Percentiles rank a stretch among this genome's conserved stretches.
These are phyloP conservation scores for Fusarium algeriense DNA, from an alignment of 2,329 filamentous ascomycete genomes.

Conservation along the genomic window DNA sequence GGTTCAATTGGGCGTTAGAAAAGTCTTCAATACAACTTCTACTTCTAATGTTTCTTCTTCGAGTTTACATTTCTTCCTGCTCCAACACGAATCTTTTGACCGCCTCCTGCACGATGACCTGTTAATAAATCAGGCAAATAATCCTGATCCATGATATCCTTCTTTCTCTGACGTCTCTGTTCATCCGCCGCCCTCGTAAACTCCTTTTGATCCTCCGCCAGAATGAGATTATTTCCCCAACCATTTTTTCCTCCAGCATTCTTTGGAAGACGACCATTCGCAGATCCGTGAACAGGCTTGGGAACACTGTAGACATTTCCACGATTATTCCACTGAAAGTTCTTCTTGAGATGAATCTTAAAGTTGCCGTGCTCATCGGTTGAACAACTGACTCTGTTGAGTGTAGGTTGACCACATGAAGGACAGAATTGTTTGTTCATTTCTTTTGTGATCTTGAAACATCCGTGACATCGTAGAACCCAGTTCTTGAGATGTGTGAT, in stretches of 20 bases:
- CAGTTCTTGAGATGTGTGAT: slow-evolving; percentile 89
- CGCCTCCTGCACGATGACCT: slow-evolving; percentile 75
- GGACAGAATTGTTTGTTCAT: slow-evolving; percentile 94
- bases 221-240: slow-evolving; percentile 86
- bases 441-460: slow-evolving; percentile 86
- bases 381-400: slow-evolving; percentile 87
- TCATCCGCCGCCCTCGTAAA: slow-evolving; percentile 74
- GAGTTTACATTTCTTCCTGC: slow-evolving; percentile 90
- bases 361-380: slow-evolving; percentile 86
- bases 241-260: slow-evolving; percentile 83
- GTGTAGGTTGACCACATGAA: slow-evolving; percentile 86
- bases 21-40: slow-evolving; percentile 30
- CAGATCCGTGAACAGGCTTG: slow-evolving; percentile 84
- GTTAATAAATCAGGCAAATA: slow-evolving; percentile 88
- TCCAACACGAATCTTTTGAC: slow-evolving; percentile 81
- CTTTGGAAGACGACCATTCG: slow-evolving; percentile 79
- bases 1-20: slow-evolving; percentile 38
- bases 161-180: slow-evolving; percentile 75
- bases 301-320: slow-evolving; percentile 94
- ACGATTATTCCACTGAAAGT: slow-evolving; percentile 95
- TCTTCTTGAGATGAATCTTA: slow-evolving; percentile 87
- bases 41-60: slow-evolving; percentile 67
- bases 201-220: slow-evolving; percentile 97
- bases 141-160: slow-evolving; percentile 94
- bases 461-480: slow-evolving; percentile 92